Conservation (phyloP, 257 asterid genomes). For the Lycium ferocissimum region DNA sequence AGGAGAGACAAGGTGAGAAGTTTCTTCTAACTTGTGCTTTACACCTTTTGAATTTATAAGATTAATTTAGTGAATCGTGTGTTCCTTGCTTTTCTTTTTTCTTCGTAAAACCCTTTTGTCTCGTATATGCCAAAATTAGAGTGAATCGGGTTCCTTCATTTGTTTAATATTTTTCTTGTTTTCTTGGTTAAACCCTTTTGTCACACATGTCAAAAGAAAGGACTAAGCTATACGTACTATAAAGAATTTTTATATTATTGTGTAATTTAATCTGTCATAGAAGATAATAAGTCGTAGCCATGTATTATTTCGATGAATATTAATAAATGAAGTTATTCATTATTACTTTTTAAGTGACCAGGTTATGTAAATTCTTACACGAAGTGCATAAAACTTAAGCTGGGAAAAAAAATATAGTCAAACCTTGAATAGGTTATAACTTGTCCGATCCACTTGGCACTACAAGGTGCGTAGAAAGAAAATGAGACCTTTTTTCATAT, state of each 20-base stretch:
- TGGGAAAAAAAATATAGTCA: not conserved
- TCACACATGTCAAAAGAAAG: not conserved
- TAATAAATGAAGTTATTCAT: too few species aligned
- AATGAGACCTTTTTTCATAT: not conserved
- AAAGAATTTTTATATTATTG: too few species aligned
- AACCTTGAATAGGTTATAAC: constrained; percentile 19
- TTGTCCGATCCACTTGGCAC: not conserved
- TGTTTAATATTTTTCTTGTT: not conserved
- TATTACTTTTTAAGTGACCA: not conserved
- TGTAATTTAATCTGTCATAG: too few species aligned
- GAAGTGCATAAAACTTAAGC: not conserved
- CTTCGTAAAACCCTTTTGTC: not conserved
- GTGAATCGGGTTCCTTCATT: not conserved
- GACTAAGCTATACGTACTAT: not conserved
- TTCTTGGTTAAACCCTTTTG: not conserved
- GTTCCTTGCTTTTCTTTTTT: not conserved
- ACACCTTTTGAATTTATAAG: not conserved
- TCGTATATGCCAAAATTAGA: not conserved
- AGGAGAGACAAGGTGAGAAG: not conserved
- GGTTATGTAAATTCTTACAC: not conserved
- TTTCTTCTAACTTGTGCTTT: not conserved
- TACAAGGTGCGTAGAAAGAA: not conserved
- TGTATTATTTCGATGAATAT: not conserved
- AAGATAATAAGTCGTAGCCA: too few species aligned
- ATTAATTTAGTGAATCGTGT: not conserved